Base-by-base conservation (phyloP, 495 filamentous ascomycete genomes). In the Hypoxylon subgilvum region DNA sequence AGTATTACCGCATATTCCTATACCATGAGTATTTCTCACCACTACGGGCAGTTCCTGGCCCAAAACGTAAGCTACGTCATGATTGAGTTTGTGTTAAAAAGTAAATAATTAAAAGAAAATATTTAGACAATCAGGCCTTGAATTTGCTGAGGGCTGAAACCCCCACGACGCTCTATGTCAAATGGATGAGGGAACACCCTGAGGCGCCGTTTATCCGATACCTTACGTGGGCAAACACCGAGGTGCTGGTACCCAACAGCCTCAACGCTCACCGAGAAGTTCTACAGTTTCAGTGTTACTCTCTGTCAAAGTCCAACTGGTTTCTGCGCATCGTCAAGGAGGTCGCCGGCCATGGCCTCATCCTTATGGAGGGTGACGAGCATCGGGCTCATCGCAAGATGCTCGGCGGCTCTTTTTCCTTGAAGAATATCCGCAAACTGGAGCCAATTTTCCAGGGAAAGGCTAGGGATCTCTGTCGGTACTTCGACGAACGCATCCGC, bases 261-360 rank as follows among this genome's bases (percentile, higher is more conserved):
- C 41, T 64, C 17, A 50, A 65, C 18, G 69, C 68, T 10, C 56
- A 63, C 46, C 60, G 63, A 10, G 71, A 72, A 46, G 52, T 73
- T 3, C 42, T 70, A 2, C 55, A 59, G 31, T 59, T 54, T 6
- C 35, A 72, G 12, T 68, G 64, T 30, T 72, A 73, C 34, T 47
- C 42, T 8, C 69, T 73, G 12, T 19, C 16, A 4, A 72, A 72
- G 32, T 65, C 71, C 2, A 23, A 18, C 6, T 44, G 68, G 34
- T 41, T 68, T 18, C 22, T 41, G 12, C 63, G 60, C 8, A 52
- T 61, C 18, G 43, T 70, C 12, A 61, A 52, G 17, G 63, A 69
- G 28, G 45, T 73, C 14, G 44, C 49, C 13, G 69, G 70, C 10
- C 41, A 34, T 14, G 70, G 70, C 1, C 21, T 73, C 36, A 40